Conservation (phyloP, 345 rosid genomes). For the Hirschfeldia incana region DNA sequence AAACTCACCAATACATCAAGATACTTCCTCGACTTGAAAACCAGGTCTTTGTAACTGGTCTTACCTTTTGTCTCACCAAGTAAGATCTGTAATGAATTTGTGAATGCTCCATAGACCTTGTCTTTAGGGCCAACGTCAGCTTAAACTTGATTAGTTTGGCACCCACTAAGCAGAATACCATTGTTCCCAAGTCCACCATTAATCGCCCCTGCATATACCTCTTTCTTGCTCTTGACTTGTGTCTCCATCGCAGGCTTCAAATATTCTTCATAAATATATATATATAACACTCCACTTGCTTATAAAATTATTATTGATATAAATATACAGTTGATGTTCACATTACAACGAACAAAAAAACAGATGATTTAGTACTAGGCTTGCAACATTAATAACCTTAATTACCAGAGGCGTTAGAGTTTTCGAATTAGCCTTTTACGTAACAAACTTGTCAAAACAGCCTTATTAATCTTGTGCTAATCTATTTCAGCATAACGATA, state of each 20-base stretch:
- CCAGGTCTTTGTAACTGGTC: constrained; percentile 56
- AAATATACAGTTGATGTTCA: not conserved
- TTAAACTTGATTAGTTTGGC: constrained; percentile 80
- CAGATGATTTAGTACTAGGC: not conserved
- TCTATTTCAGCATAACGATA: not conserved
- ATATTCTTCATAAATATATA: constrained; percentile 45
- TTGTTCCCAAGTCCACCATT: constrained; percentile 55
- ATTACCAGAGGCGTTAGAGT: not conserved
- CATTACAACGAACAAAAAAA: not conserved
- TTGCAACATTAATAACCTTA: not conserved
- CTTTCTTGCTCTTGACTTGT: constrained; percentile 41
- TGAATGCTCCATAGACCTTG: constrained; percentile 77
- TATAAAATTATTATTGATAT: not conserved
- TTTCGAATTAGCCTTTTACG: not conserved
- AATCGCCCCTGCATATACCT: constrained; percentile 66
- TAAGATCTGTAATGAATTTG: constrained; percentile 74
- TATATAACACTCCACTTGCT: not conserved
- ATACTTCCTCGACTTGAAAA: constrained; percentile 52
- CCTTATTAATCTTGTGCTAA: not conserved
- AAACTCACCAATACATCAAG: constrained; percentile 26
- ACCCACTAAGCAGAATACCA: constrained; percentile 81
- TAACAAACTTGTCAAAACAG: not conserved
- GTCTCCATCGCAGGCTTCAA: constrained; percentile 48
- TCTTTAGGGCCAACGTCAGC: constrained; percentile 75
- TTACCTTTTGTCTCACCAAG: constrained; percentile 55